Percentiles rank a stretch among this genome's conserved stretches.
phyloP scores from a whole-genome alignment of 208 protist genomes.

The Herpetomonas samuelpessoai region DNA sequence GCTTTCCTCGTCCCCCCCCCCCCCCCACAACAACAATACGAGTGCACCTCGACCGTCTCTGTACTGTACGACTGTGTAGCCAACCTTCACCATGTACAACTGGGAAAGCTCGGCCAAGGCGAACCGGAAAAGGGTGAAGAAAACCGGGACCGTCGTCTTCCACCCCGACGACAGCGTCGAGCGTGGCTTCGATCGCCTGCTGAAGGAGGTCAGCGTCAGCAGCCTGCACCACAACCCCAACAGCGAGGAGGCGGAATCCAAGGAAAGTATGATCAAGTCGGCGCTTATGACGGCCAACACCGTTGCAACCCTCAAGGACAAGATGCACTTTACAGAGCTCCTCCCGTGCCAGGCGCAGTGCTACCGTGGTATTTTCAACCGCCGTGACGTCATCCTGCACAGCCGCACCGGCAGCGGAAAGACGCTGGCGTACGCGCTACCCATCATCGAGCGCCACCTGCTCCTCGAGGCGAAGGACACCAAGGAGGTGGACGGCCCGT shows the following conservation, averaged over 20 bases:
- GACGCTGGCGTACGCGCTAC: slow-evolving; percentile 98
- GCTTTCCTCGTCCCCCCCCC: background rate
- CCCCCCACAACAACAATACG: background rate
- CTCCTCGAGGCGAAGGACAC: slow-evolving; percentile 37
- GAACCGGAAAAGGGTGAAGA: slow-evolving; percentile 69
- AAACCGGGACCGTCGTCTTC: slow-evolving; percentile 86
- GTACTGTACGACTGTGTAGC: no score
- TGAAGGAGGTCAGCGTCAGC: slow-evolving; percentile 46
- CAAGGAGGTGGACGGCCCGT: slow-evolving; percentile 33
- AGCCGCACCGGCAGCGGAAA: slow-evolving; percentile 95
- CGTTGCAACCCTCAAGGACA: slow-evolving; percentile 35
- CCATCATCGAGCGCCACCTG: slow-evolving; percentile 86
- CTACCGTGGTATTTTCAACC: slow-evolving; percentile 83
- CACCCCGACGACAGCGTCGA: slow-evolving; percentile 69
- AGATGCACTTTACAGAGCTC: slow-evolving; percentile 57
- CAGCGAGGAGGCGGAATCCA: slow-evolving; percentile 12
- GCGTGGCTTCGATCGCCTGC: slow-evolving; percentile 59
- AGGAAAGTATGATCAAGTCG: slow-evolving; percentile 17
- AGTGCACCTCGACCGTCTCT: background rate
- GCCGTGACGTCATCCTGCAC: slow-evolving; percentile 90
- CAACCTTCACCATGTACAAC: slow-evolving; percentile 72
- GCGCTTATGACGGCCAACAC: slow-evolving; percentile 73
- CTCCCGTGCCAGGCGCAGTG: slow-evolving; percentile 85
- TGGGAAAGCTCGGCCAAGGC: slow-evolving; percentile 63
- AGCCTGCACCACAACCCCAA: slow-evolving; percentile 20